Base-by-base conservation (phyloP, 2,329 filamentous ascomycete genomes). In the Fusarium denticulatum region DNA sequence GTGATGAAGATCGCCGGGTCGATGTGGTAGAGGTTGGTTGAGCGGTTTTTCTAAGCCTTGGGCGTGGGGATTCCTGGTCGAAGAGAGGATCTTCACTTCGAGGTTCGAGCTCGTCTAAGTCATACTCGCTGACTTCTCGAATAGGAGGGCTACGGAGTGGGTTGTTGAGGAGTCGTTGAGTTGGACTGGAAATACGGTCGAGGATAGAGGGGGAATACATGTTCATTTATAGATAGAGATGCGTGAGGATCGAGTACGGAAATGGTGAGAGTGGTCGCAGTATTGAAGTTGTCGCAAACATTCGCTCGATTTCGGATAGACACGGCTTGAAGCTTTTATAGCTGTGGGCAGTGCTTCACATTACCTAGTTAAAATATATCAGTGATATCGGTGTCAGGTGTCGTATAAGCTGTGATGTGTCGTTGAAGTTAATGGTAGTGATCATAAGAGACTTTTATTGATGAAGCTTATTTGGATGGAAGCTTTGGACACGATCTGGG, bases 21-120 rank as follows among this genome's bases (percentile, higher is more conserved):
- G 58, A 64, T 6, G 45, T 45, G 7, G 64, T 45, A 42, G 58
- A 64, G 13, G 24, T 43, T 6, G 61, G 49, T 16, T 76, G 65
- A 5, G 55, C 57, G 16, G 70, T 64, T 39, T 74, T 75, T 43
- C 71, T 69, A 12, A 78, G 64, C 52, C 79, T 74, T 34, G 72
- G 69, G 36, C 55, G 77, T 11, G 72, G 69, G 32, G 76, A 60
- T 34, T 75, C 69, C 10, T 76, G 74, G 26, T 79, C 73, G 32
- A 72, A 57, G 22, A 74, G 64, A 42, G 69, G 66, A n/a, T 80
- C 78, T 42, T 82, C 78, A 11, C 80, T 81, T 42, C 77, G 78
- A 16, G 83, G 83, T n/a, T 82, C 79, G 14, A 85, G 81, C 43
- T 82, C 78, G 37, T 83, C 79, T n/a, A 85, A 78, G 47, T 81